Base-by-base conservation (phyloP, 2,329 filamentous ascomycete species). In the Pseudonectria buxi region DNA sequence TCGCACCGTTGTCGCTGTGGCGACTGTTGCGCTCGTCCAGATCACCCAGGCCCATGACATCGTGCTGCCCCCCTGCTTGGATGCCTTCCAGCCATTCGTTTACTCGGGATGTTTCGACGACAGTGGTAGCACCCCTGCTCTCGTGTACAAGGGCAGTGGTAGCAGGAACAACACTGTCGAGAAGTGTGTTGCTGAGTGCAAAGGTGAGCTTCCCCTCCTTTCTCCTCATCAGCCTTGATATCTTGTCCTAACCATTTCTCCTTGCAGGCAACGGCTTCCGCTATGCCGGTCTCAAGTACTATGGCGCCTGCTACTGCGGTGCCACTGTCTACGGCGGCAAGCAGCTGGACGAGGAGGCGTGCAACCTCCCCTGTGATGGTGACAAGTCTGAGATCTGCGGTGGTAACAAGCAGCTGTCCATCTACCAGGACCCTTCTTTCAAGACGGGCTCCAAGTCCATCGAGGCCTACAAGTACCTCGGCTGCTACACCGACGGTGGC, bases 401-500 rank as follows among this genome's bases (percentile, higher is more conserved):
- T 35, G 67, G 69, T 14, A 59, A 66, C 36, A 58, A 61, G 7
- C 49, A 56, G 22, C 65, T 76, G 40, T 71, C 70, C 2, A 40
- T 71, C 49, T 73, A 61, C 50, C 57, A 67, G 47, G 70, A 74
- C 32, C 62, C 67, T 4, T 72, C 67, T 22, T 72, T 69, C 45
- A 51, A 62, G 30, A 68, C 63, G 43, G 61, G 57, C 14, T 59
- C 71, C 33, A 55, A 69, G 16, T 68, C 66, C 15, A 61, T 71
- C 29, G 62, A 64, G 35, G 64, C 68, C 30, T 85, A 78, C 65
- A 62, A 64, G 28, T 70, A 76, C 44, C 54, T 72, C n/a, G 81
- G 81, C 36, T 86, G 81, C 61, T 81, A 72, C 49, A 65, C 61
- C 18, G 72, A 74, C 41, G 50, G 61, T 36, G 61, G 59, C 14